A percentile compares a stretch with the other conserved stretches of the same genome.
Conservation (phyloP, 805 yeast species). For the Starmera caribaea region DNA sequence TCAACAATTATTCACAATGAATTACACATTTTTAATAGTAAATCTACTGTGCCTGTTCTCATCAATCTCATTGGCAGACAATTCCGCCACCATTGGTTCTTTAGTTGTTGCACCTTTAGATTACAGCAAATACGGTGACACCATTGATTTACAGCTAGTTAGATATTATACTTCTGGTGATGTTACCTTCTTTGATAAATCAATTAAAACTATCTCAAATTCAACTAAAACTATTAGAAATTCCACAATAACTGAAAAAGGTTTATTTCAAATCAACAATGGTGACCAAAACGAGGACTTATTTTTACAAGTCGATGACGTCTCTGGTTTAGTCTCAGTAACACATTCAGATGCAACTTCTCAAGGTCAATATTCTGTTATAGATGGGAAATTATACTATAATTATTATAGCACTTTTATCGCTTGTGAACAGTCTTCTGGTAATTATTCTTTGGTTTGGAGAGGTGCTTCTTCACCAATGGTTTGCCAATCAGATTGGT, state of each 20-base stretch:
- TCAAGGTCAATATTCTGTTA: conserved; percentile 10
- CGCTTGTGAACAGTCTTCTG: conserved; percentile 9
- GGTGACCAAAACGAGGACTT: conserved; percentile 1
- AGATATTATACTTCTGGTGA: conserved; percentile 7
- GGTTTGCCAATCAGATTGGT: conserved; percentile 11
- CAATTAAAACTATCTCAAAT: background rate
- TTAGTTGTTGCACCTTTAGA: conserved; percentile 11
- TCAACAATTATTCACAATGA: too few relatives aligned
- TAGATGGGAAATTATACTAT: conserved; percentile 6
- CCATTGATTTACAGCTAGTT: conserved; percentile 11
- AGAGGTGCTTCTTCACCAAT: conserved; percentile 14
- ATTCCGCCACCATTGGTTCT: conserved; percentile 7
- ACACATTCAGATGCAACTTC: conserved; percentile 2
- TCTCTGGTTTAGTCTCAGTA: conserved; percentile 7
- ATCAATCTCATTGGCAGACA: background rate
- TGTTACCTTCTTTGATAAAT: conserved; percentile 10
- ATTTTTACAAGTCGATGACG: conserved; percentile 6
- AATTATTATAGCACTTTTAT: conserved; percentile 13
- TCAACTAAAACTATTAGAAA: conserved; percentile 4
- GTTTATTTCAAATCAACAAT: conserved; percentile 4
- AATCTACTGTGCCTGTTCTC: background rate
- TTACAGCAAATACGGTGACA: conserved; percentile 7
- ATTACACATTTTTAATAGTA: too few relatives aligned
- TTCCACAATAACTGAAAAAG: conserved; percentile 5
- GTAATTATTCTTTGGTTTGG: conserved; percentile 13